Evolutionary conservation across 257 asterid genomes (phyloP).

Genomic region (Cinchona pubescens): DNA sequence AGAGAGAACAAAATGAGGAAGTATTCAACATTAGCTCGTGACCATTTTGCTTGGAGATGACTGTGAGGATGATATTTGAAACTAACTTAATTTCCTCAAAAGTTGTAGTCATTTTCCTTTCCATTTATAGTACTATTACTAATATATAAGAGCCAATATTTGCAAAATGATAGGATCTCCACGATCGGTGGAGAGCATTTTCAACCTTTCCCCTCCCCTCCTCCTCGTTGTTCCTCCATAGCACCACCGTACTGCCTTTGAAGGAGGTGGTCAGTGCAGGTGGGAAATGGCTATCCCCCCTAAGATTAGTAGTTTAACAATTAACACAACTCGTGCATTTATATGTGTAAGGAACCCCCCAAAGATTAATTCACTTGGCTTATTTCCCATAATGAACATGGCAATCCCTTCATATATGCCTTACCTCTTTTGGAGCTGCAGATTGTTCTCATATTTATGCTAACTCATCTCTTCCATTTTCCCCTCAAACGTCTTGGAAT

Average conservation of each 20-base stretch:
- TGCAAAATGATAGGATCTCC: not conserved
- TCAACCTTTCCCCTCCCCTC: not conserved
- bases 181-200: not conserved
- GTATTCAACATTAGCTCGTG: too few species aligned
- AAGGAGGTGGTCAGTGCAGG: not conserved
- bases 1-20: too few species aligned
- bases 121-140: too few species aligned
- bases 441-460: conserved; percentile 16
- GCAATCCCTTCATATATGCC: conserved; percentile 11
- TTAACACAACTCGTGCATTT: too few species aligned
- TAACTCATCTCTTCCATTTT: conserved; percentile 20
- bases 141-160: not conserved
- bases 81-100: too few species aligned
- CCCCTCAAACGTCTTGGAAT: conserved; percentile 24
- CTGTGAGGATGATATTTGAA: too few species aligned
- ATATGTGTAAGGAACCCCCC: not conserved
- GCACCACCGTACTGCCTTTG: not conserved
- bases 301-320: too few species aligned
- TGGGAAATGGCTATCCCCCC: not conserved
- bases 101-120: too few species aligned
- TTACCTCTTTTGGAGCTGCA: conserved; percentile 25
- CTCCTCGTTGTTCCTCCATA: not conserved
- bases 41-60: too few species aligned
- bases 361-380: conserved; percentile 1
- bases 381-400: not conserved